phyloP scores from a whole-genome alignment of 495 filamentous ascomycete species.

The Penicillium desertorum region DNA sequence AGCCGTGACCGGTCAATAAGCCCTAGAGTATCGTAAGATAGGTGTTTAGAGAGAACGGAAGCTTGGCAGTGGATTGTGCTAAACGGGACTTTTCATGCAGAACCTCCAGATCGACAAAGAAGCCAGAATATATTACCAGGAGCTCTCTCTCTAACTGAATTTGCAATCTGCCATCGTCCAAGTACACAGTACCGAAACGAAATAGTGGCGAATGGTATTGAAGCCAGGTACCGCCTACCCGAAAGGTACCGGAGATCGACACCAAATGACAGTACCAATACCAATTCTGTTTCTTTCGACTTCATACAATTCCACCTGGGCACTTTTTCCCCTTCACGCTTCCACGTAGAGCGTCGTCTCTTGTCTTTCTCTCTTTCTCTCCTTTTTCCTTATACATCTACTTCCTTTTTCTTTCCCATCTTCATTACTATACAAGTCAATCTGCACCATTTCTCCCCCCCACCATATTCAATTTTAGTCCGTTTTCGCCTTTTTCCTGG shows the following conservation, averaged over 20 bases:
- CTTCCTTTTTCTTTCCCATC: not conserved
- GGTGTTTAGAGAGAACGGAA: not conserved
- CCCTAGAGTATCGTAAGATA: not conserved
- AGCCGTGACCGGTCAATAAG: conserved; percentile 7
- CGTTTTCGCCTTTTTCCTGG: conserved; percentile 33
- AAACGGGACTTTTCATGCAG: conserved; percentile 9
- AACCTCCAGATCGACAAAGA: conserved; percentile 8
- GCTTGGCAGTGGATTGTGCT: conserved; percentile 8
- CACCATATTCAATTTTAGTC: conserved; percentile 10
- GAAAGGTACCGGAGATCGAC: conserved; percentile 26
- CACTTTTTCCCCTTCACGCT: conserved; percentile 29
- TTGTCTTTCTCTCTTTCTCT: conserved; percentile 15
- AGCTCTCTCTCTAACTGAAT: not conserved
- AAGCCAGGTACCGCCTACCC: conserved; percentile 24
- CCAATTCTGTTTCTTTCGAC: conserved; percentile 23
- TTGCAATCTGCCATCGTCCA: not conserved
- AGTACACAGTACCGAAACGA: conserved; percentile 7
- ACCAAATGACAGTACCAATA: conserved; percentile 21
- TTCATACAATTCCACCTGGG: conserved; percentile 21
- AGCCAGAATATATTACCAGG: conserved; percentile 8
- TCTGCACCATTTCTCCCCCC: not conserved
- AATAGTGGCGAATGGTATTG: conserved; percentile 7
- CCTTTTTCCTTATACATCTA: conserved; percentile 14
- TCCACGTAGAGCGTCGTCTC: conserved; percentile 16
- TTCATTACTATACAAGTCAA: conserved; percentile 1